Evolutionary conservation across 345 rosid genomes (phyloP).

Genomic region (Streptanthus diversifolius): DNA sequence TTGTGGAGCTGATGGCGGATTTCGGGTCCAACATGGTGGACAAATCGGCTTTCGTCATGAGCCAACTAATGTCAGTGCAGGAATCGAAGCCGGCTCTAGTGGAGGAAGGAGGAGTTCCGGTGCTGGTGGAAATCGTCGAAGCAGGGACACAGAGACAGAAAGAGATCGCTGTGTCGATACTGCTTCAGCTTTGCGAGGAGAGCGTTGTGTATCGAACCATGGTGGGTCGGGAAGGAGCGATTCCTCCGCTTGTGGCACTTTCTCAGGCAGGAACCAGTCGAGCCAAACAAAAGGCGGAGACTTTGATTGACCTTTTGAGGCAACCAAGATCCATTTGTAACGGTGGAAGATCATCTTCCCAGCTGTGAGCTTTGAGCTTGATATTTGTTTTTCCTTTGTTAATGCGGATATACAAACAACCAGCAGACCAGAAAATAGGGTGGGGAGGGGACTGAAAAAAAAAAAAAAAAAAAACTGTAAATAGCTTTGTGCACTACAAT

Average conservation of each 20-base stretch:
- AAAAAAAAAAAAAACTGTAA: slow-evolving; percentile 13
- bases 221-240: slow-evolving; percentile 95
- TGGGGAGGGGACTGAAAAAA: neutral
- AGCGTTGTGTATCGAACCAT: slow-evolving; percentile 53
- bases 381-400: neutral
- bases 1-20: slow-evolving; percentile 94
- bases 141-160: slow-evolving; percentile 84
- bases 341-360: slow-evolving; percentile 53
- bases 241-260: slow-evolving; percentile 82
- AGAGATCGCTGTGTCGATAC: slow-evolving; percentile 70
- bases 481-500: slow-evolving; percentile 15
- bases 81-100: slow-evolving; percentile 74
- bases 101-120: slow-evolving; percentile 89
- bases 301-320: slow-evolving; percentile 71
- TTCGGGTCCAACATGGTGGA: slow-evolving; percentile 95
- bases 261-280: slow-evolving; percentile 84
- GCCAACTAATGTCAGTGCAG: slow-evolving; percentile 46
- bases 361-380: slow-evolving; percentile 39
- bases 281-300: slow-evolving; percentile 85
- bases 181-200: slow-evolving; percentile 70
- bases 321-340: slow-evolving; percentile 79
- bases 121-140: slow-evolving; percentile 83
- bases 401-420: slow-evolving; percentile 3
- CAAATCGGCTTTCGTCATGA: slow-evolving; percentile 78
- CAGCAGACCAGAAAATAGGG: neutral